Evolutionary conservation across 768 basidiomycete genomes (phyloP).

Genomic region (Chalciporus piperatus): DNA sequence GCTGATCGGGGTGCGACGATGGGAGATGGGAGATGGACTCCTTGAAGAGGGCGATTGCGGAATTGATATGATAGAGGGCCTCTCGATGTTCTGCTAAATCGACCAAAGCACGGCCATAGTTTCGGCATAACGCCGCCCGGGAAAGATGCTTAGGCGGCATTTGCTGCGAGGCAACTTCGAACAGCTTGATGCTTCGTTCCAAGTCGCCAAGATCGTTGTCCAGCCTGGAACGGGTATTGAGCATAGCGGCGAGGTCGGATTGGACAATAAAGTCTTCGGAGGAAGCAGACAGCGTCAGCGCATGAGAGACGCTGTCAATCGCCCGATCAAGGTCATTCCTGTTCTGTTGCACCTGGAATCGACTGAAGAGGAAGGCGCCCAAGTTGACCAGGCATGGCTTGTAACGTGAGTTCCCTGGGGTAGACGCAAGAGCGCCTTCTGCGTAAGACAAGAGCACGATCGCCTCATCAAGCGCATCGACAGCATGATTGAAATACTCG

Average conservation of each 20-base stretch:
- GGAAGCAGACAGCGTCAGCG: slow-evolving; percentile 6
- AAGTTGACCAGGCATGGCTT: slow-evolving; percentile 10
- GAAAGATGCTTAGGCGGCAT: slow-evolving; percentile 12
- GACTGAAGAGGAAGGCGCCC: slow-evolving; percentile 8
- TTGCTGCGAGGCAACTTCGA: slow-evolving; percentile 4
- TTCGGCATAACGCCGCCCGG: slow-evolving; percentile 5
- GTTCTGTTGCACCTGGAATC: slow-evolving; percentile 12
- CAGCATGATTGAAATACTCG: not conserved
- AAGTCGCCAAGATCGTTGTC: slow-evolving; percentile 8
- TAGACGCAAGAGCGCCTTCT: slow-evolving; percentile 10
- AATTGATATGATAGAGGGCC: not conserved
- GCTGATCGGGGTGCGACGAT: slow-evolving; percentile 10
- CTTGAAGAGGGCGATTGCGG: slow-evolving; percentile 2
- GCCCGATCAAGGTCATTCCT: slow-evolving; percentile 16
- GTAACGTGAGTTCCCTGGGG: slow-evolving; percentile 3
- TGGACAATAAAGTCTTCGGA: slow-evolving; percentile 4
- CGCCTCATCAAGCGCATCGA: slow-evolving; percentile 21
- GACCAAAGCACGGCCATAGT: slow-evolving; percentile 11
- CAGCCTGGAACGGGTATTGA: slow-evolving; percentile 11
- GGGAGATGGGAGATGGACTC: slow-evolving; percentile 9
- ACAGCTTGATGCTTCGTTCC: slow-evolving; percentile 12
- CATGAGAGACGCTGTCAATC: slow-evolving; percentile 10
- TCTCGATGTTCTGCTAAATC: slow-evolving; percentile 1
- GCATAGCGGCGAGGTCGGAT: slow-evolving; percentile 6
- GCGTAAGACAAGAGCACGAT: slow-evolving; percentile 22